Percentiles rank a stretch among this genome's conserved stretches.
Evolutionary conservation across 257 asterid genomes (phyloP).

Genomic region (Primulina eburnea): DNA sequence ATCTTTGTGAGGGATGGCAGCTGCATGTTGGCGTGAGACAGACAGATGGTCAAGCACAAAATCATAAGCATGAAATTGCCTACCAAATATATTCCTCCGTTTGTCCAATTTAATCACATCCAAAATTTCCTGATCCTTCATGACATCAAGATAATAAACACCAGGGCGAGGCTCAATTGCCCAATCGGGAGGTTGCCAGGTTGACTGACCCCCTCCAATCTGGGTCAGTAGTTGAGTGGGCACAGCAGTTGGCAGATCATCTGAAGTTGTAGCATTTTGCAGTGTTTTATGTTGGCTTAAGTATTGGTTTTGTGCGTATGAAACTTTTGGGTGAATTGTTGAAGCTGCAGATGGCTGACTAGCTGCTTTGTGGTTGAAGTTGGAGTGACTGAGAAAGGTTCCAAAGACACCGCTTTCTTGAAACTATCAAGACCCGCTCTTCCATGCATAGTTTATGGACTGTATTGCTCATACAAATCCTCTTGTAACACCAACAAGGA

Average conservation of each 20-base stretch:
- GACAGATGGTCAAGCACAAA: conserved; percentile 98
- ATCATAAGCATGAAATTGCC: conserved; percentile 93
- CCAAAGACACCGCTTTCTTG: conserved; percentile 80
- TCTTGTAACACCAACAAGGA: conserved; percentile 15
- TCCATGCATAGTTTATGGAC: conserved; percentile 61
- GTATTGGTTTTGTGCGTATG: conserved; percentile 39
- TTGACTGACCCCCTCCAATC: conserved; percentile 87
- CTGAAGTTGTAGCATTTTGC: conserved; percentile 37
- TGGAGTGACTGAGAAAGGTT: conserved; percentile 71
- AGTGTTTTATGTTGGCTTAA: conserved; percentile 36
- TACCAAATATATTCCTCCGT: conserved; percentile 78
- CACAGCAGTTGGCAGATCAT: conserved; percentile 32
- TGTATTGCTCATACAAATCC: conserved; percentile 23
- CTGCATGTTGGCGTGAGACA: conserved; percentile 97
- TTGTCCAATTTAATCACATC: conserved; percentile 74
- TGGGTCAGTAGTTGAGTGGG: conserved; percentile 64
- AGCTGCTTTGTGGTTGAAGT: conserved; percentile 43
- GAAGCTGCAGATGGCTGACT: conserved; percentile 34
- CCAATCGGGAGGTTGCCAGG: conserved; percentile 99
- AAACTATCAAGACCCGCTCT: conserved; percentile 90
- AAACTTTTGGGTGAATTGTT: conserved; percentile 37
- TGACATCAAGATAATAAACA: conserved; percentile 77
- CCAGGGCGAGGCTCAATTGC: conserved; percentile 94
- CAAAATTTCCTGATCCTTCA: conserved; percentile 94
- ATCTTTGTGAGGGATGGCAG: conserved; percentile 82